Base-by-base conservation (phyloP, 257 asterid genomes). In the Ehretia macrophylla region DNA sequence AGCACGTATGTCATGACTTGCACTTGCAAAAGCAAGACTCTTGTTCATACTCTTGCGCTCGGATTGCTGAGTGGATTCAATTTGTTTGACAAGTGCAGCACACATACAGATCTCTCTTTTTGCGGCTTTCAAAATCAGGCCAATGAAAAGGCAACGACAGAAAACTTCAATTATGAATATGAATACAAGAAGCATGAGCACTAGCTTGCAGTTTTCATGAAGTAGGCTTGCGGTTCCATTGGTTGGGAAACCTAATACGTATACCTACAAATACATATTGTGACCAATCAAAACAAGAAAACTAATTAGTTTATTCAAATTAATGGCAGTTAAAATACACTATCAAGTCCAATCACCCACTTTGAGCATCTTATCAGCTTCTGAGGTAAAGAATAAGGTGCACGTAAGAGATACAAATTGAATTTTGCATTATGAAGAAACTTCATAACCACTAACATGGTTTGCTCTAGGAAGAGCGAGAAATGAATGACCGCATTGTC, bases 1-100 rank as follows among this genome's bases (percentile, higher is more conserved):
- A 62, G 75, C 64, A 11, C 79, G 78, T 10, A 78, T 60, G 57
- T 78, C 84, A 13, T 71, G 81, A 62, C 79, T 75, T 11, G 70
- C 77, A 17, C 60, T 63, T 0, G 78, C 78, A 35, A 75, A 72
- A 10, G 84, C 81, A 14, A 54, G 44, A 54, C 78, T 78, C 59
- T 75, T 78, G 56, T 64, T 75, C 71, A 65, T 75, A 60, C 81
- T 74, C 63, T 75, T 78, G 18, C 76, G 53, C 44, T 74, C 76
- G 5, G 81, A 71, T 51, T 78, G 81, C 38, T 75, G 68, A n/a
- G 76, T 68, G 8, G 81, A 47, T 48, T 78, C 74, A 74, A 57
- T 72, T 39, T 78, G 76, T 38, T 62, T 75, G 14, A 72, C 52
- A 8, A 71, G 69, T 12, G 73, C 76, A 42, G 64, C 65, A 37